Conservation (phyloP, 2,329 filamentous ascomycete genomes). For the Aspergillus persii region DNA sequence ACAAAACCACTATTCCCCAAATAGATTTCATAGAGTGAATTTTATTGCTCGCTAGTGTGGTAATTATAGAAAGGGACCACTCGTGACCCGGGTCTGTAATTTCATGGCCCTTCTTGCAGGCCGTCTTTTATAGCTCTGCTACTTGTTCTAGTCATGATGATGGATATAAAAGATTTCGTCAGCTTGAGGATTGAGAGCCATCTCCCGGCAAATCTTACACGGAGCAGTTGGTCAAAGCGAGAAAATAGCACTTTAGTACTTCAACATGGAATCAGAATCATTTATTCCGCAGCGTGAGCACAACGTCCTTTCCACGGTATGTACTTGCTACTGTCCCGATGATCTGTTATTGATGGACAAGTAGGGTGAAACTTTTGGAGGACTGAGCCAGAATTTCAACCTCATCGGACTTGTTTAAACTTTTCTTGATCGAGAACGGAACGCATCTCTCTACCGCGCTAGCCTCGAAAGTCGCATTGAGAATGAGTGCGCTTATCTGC, state of each 20-base stretch:
- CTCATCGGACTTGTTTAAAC: not conserved
- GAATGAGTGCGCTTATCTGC: not conserved
- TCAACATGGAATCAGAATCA: not conserved
- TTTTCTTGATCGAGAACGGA: not conserved
- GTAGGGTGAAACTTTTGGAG: not conserved
- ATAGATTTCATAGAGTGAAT: not conserved
- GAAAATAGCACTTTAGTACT: not conserved
- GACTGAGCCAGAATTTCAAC: not conserved
- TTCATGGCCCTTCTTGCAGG: not conserved
- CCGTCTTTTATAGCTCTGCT: not conserved
- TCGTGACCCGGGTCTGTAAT: not conserved
- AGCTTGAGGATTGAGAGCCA: not conserved
- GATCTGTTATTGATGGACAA: not conserved
- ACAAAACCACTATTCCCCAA: not conserved
- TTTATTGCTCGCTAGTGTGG: not conserved
- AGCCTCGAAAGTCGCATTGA: conserved; percentile 4
- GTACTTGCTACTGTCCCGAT: not conserved
- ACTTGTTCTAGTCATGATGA: not conserved
- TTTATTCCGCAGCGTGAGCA: not conserved
- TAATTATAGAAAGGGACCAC: not conserved
- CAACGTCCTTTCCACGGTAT: not conserved
- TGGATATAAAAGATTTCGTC: not conserved
- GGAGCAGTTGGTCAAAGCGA: not conserved
- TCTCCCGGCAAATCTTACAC: not conserved
- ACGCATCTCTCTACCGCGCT: not conserved